Evolutionary conservation across 306 rosid genomes (phyloP).

Genomic region (Parietaria judaica): DNA sequence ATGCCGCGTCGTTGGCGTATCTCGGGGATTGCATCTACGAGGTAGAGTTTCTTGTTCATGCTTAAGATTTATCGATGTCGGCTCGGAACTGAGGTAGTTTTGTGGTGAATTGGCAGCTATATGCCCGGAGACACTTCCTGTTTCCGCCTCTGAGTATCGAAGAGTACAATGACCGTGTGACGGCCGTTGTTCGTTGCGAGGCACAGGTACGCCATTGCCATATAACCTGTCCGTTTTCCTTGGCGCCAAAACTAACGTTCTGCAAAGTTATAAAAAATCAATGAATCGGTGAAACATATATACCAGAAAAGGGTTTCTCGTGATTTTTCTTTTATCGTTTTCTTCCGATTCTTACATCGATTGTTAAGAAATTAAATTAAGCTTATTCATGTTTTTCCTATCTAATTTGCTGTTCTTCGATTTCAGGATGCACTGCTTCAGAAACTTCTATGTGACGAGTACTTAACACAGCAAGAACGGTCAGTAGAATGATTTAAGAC

Average conservation of each 20-base stretch:
- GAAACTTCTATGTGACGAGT: conserved; percentile 54
- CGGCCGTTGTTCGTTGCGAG: conserved; percentile 88
- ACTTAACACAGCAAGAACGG: conserved; percentile 81
- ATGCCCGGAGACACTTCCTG: conserved; percentile 92
- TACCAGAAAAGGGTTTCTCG: no score
- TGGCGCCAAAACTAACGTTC: background rate
- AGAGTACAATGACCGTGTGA: conserved; percentile 77
- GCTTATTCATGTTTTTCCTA: no score
- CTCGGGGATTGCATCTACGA: conserved; percentile 82
- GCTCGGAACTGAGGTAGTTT: background rate
- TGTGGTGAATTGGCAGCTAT: conserved; percentile 51
- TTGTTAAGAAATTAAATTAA: no score
- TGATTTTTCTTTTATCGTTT: no score
- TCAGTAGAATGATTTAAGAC: conserved; percentile 24
- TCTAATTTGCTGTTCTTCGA: conserved; percentile 13
- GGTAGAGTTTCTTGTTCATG: conserved; percentile 31
- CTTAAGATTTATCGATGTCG: background rate
- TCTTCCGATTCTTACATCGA: no score
- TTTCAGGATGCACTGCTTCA: conserved; percentile 81
- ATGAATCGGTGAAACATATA: no score
- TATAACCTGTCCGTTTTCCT: background rate
- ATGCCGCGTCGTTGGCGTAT: conserved; percentile 77
- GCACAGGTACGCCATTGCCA: conserved; percentile 55
- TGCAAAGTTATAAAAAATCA: no score
- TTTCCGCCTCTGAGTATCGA: conserved; percentile 80